Evolutionary conservation across 2,329 filamentous ascomycete species (phyloP), one percentile per base, ranked within the genome.

Genomic region (Aspergillus sp.): DNA sequence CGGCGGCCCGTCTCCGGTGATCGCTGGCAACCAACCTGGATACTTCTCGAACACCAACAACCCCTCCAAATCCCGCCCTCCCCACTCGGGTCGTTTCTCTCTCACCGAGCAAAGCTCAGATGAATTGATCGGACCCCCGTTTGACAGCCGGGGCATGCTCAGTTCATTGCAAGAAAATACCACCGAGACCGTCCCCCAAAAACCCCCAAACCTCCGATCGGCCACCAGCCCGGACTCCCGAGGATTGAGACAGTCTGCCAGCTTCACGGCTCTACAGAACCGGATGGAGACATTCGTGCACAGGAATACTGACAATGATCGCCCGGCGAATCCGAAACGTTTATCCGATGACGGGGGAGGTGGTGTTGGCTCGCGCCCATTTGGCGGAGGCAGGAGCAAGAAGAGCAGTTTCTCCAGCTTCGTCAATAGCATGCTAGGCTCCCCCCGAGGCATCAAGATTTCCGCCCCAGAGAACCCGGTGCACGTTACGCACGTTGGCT

Each of bases 391-490:
- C 63, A 86, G 91, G 71, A 76, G 72, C 63, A 96, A 96, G 81
- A 96, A 96, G 81, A 91, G 90, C 55, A 92, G 91, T 60, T 92
- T 97, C 73, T 92, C 91, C 15, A 91, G 89, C 67, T 92, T 96
- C 71, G 88, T 97, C 82, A 94, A 89, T 75, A 94, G 89, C 74
- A 81, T 88, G 73, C 88, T 96, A 61, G 90, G 91, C 66, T 94
- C 92, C 38, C 92, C 91, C 56, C 91, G 93, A 77, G 91, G 92
- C 66, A 92, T 95, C 50, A 87, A 94, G 76, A 99, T 99, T 70
- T 98, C 95, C n/a, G 91, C 92, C 39, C 95, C 95, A 57, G 93
- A 97, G 78, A 98, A 99, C 71, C 95, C 95, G 52, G 92, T 98
- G 62, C 95, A 98, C 79, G 91, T 99, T 70, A 98, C 94, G 59